Evolutionary conservation across 495 filamentous ascomycete genomes (phyloP), one percentile per base, ranked within the genome.

Genomic region (Aspergillus biplanus): DNA sequence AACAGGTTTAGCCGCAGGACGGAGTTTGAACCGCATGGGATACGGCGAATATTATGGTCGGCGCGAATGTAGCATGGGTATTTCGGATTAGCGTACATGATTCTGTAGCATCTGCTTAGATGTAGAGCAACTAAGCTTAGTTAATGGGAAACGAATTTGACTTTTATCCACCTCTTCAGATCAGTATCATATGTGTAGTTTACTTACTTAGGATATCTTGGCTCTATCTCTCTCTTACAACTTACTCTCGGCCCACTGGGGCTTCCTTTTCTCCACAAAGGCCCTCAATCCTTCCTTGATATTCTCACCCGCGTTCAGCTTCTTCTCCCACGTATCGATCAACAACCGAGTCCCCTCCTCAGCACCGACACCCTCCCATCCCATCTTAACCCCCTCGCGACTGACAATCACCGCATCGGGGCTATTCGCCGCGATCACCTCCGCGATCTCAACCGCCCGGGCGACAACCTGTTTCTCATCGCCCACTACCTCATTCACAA

Each of bases 231-330:
- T 21, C 18, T 18, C 7, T 35, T 58, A 96, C 71, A 97, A 67
- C 79, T 94, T 95, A 74, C 89, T 90, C 71, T 88, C 82, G 71
- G 81, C 83, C 92, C 92, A 96, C 62, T 77, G 80, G 33, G 91
- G 86, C 76, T 83, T 82, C 78, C 91, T 84, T 81, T 87, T 92
- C 84, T 94, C 91, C 59, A 91, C 86, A 82, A 97, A 96, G 58
- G 89, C 90, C 78, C 66, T 80, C 56, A 96, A 73, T 0, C 92
- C 92, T 78, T 96, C 92, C 71, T 80, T 85, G 66, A 92, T 88
- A 80, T 96, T 96, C 75, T 91, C 86, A 6, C 90, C 92, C 27
- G 72, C 80, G 58, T 87, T 79, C 66, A 97, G 81, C 70, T 80
- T 72, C 64, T 69, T 75, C 69, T 82, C 89, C 84, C 85, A 82